Evolutionary conservation across 1,284 basidiomycete genomes (phyloP).

Genomic region (Naganishia liquefaciens): DNA sequence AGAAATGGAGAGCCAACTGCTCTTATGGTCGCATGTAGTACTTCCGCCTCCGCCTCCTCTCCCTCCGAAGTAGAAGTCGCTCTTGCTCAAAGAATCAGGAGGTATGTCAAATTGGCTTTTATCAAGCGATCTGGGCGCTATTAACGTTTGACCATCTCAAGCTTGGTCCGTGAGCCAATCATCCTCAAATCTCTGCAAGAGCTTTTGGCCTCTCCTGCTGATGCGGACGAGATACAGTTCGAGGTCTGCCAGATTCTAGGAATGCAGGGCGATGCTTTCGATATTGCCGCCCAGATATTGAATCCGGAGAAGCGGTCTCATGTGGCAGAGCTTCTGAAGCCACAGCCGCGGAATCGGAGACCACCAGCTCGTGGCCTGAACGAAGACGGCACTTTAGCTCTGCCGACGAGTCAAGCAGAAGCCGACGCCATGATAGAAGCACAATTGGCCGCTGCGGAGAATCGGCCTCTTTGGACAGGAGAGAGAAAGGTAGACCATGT

Average conservation of each 20-base stretch:
- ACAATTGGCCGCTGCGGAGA: conserved; percentile 64
- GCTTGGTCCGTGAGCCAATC: conserved; percentile 2
- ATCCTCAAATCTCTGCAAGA: conserved; percentile 17
- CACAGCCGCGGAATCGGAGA: conserved; percentile 38
- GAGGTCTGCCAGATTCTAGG: conserved; percentile 43
- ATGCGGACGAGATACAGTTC: conserved; percentile 18
- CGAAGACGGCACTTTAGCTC: conserved; percentile 41
- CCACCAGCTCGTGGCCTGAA: conserved; percentile 35
- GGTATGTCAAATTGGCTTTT: conserved; percentile 1
- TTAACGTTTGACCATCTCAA: neutral
- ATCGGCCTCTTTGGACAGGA: conserved; percentile 67
- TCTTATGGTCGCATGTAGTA: neutral
- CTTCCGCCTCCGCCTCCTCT: neutral
- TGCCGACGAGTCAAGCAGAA: conserved; percentile 56
- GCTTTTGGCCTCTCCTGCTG: conserved; percentile 11
- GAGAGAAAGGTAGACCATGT: conserved; percentile 1
- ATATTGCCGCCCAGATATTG: conserved; percentile 56
- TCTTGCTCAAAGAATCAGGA: conserved; percentile 12
- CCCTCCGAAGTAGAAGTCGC: conserved; percentile 7
- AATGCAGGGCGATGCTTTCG: conserved; percentile 50
- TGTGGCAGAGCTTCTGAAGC: conserved; percentile 8
- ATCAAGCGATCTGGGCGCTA: neutral
- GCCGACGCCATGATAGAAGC: conserved; percentile 68
- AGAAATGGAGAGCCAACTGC: conserved; percentile 17
- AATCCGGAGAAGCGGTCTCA: conserved; percentile 31